These are phyloP conservation scores for Suhomyces sp. DNA, from an alignment of 805 yeast species.

Conservation along the genomic window DNA sequence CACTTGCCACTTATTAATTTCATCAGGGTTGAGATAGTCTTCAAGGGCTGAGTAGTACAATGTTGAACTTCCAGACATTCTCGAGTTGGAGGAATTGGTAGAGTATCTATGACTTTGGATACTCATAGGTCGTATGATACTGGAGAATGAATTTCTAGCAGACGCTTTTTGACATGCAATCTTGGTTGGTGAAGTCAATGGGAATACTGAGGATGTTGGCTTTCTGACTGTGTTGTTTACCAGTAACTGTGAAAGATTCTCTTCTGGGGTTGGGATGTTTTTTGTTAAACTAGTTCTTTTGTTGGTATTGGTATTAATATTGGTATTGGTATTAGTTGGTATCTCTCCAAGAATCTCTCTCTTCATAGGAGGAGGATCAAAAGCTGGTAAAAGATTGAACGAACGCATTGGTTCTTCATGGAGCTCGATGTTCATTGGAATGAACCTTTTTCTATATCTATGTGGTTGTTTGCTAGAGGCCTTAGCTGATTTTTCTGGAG, in stretches of 20 bases:
- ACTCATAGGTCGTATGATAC: slow-evolving; percentile 3
- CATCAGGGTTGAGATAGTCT: slow-evolving; percentile 2
- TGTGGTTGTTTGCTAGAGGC: not conserved
- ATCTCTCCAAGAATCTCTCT: too few species aligned
- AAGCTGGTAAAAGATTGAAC: slow-evolving; percentile 6
- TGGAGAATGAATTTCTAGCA: slow-evolving; percentile 2
- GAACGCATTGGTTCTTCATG: slow-evolving; percentile 1
- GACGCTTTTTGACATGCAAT: slow-evolving; percentile 1
- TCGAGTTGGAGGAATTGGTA: slow-evolving; percentile 1
- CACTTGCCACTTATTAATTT: too few species aligned
- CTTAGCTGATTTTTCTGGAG: not conserved
- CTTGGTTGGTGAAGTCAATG: too few species aligned
- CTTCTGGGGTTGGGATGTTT: too few species aligned
- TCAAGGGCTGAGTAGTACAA: slow-evolving; percentile 4
- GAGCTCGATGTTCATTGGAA: slow-evolving; percentile 11
- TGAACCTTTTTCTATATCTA: slow-evolving; percentile 6
- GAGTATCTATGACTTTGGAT: not conserved
- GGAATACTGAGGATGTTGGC: too few species aligned
- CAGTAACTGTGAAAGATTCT: too few species aligned
- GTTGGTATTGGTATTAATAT: too few species aligned
- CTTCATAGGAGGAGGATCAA: not conserved
- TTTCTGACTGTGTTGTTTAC: too few species aligned
- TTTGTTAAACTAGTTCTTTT: too few species aligned
- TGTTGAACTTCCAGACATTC: slow-evolving; percentile 1
- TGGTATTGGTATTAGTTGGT: too few species aligned